A percentile compares a stretch with the other conserved stretches of the same genome.
Conservation (phyloP, 257 asterid species). For the Jasminum sambac region DNA sequence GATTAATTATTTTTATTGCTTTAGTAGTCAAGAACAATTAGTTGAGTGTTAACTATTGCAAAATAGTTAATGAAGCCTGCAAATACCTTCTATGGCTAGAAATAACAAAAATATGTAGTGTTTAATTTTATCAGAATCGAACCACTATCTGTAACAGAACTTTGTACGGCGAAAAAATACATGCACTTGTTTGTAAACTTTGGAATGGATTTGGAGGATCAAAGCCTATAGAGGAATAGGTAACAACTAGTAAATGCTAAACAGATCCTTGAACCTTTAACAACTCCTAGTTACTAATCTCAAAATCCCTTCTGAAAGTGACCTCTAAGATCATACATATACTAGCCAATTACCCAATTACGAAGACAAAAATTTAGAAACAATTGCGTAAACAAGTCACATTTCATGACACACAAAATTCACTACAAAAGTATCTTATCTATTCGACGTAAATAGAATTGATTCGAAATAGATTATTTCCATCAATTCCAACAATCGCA, state of each 20-base stretch:
- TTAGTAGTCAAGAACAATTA: background rate
- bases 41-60: background rate
- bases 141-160: no score
- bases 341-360: no score
- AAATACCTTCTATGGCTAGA: background rate
- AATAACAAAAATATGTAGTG: background rate
- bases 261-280: background rate
- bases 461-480: no score
- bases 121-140: background rate
- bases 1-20: constrained; percentile 2
- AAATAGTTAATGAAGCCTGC: background rate
- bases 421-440: no score
- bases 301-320: background rate
- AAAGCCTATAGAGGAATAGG: background rate
- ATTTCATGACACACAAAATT: no score
- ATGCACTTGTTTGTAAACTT: background rate
- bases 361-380: no score
- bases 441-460: no score
- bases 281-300: background rate
- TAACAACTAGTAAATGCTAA: background rate
- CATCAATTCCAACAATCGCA: no score
- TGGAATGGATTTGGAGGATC: constrained; percentile 13
- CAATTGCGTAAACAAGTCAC: no score
- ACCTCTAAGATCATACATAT: no score
- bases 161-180: background rate